Conservation (phyloP, 2,329 filamentous ascomycete species). For the Colletotrichum sp. region DNA sequence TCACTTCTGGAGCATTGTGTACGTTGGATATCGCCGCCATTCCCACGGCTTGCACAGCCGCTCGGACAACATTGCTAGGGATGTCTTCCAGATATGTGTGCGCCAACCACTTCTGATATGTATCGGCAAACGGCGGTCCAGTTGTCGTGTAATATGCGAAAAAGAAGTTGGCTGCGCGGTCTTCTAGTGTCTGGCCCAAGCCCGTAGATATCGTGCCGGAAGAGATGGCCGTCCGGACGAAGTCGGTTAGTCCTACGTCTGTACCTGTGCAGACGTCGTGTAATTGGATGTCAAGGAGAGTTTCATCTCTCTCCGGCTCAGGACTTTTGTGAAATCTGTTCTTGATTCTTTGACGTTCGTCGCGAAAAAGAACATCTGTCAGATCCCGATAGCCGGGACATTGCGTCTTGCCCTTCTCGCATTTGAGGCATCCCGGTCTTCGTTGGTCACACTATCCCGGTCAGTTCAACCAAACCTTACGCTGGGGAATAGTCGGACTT, state of each 20-base stretch:
- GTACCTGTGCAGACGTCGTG: background rate
- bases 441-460: constrained; percentile 27
- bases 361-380: constrained; percentile 25
- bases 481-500: background rate
- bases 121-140: constrained; percentile 22
- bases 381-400: constrained; percentile 31
- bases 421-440: constrained; percentile 27
- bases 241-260: background rate
- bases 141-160: constrained; percentile 26
- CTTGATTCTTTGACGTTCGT: constrained; percentile 26
- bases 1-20: constrained; percentile 21
- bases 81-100: constrained; percentile 10
- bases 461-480: background rate
- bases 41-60: constrained; percentile 28
- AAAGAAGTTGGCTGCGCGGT: constrained; percentile 26
- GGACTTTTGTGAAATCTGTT: background rate
- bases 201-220: background rate
- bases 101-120: constrained; percentile 24
- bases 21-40: constrained; percentile 30
- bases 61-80: constrained; percentile 6
- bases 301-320: background rate
- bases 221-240: background rate
- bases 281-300: background rate
- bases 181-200: background rate
- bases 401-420: constrained; percentile 23